phyloP scores from a whole-genome alignment of 2,329 filamentous ascomycete genomes.

The Coniochaeta prunicola region DNA sequence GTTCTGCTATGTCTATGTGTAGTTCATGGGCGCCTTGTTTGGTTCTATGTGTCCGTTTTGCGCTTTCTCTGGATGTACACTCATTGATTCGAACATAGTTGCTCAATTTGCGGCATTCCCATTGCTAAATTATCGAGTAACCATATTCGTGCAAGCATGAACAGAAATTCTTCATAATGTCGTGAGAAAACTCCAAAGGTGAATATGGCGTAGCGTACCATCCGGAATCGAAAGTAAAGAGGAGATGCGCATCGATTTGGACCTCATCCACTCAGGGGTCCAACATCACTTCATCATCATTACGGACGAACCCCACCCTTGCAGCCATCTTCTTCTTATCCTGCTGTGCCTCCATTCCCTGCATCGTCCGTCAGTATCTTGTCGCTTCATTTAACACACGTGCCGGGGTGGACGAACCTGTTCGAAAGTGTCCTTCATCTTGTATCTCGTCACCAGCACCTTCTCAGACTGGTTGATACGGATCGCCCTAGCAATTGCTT shows the following conservation, averaged over 20 bases:
- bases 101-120: too few species aligned
- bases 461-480: constrained; percentile 35
- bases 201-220: too few species aligned
- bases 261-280: too few species aligned
- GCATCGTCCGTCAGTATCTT: background rate
- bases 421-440: background rate
- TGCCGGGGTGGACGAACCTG: background rate
- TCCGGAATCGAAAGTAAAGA: too few species aligned
- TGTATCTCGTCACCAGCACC: constrained; percentile 19
- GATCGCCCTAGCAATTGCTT: constrained; percentile 41
- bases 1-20: constrained; percentile 22
- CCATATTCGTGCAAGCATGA: too few species aligned
- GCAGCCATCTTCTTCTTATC: background rate
- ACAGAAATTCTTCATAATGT: too few species aligned
- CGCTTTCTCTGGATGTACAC: too few species aligned
- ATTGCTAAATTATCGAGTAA: too few species aligned
- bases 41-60: too few species aligned
- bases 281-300: background rate
- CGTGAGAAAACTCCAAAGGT: too few species aligned
- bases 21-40: background rate
- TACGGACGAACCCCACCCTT: background rate
- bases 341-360: background rate
- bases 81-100: too few species aligned
- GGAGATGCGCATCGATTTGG: too few species aligned
- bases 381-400: background rate